Evolutionary conservation across 2,329 filamentous ascomycete species (phyloP).

Genomic region (Fusarium drepaniforme): DNA sequence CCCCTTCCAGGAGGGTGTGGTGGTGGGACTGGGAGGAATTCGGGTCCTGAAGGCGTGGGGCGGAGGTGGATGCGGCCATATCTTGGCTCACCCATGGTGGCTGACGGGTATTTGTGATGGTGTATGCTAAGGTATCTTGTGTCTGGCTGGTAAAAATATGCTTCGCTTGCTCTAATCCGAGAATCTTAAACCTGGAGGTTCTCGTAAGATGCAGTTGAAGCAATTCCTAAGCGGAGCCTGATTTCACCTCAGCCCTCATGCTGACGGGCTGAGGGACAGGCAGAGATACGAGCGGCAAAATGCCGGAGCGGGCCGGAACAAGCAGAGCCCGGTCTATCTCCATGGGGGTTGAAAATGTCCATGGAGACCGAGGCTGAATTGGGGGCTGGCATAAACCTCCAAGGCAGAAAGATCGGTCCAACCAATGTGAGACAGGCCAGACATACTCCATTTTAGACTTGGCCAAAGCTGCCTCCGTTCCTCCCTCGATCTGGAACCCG

Average conservation of each 20-base stretch:
- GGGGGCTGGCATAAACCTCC: neutral
- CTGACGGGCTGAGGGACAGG: neutral
- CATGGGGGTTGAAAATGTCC: neutral
- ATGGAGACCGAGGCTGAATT: neutral
- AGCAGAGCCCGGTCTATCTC: neutral
- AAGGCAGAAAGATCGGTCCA: neutral
- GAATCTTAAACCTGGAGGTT: too few species aligned
- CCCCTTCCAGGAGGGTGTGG: neutral
- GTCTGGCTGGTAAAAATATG: neutral
- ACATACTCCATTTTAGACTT: neutral
- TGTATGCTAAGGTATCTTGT: too few species aligned
- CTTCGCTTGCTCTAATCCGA: neutral
- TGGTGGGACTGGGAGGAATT: neutral
- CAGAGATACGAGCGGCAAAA: neutral
- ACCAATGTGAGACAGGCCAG: neutral
- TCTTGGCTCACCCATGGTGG: neutral
- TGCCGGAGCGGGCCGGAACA: neutral
- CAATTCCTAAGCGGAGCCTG: neutral
- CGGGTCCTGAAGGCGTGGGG: neutral
- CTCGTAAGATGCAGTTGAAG: neutral
- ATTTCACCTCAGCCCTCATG: neutral
- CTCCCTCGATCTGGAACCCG: neutral
- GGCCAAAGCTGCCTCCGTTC: neutral
- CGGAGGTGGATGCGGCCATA: conserved; percentile 4
- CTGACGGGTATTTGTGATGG: neutral